These are phyloP conservation scores for Teunomyces stri DNA, from an alignment of 805 yeast species.

Conservation along the genomic window DNA sequence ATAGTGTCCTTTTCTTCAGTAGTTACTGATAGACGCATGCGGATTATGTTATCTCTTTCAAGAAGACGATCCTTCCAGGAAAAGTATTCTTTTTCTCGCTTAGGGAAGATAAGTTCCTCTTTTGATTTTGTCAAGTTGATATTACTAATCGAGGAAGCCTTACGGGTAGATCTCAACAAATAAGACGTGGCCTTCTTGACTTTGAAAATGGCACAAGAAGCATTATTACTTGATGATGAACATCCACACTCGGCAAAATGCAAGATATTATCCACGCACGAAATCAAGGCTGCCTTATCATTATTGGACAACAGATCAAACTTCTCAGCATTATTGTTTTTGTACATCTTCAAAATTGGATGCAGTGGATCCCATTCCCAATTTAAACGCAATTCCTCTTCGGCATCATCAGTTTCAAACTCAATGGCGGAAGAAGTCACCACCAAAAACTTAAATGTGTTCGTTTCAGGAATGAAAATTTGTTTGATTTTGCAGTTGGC, in stretches of 20 bases:
- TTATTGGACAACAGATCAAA: constrained; percentile 55
- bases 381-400: constrained; percentile 70
- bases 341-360: constrained; percentile 61
- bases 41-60: constrained; percentile 28
- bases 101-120: constrained; percentile 37
- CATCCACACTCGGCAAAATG: constrained; percentile 67
- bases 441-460: constrained; percentile 50
- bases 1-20: constrained; percentile 13
- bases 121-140: constrained; percentile 33
- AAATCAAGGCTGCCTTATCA: constrained; percentile 54
- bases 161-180: constrained; percentile 57
- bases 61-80: constrained; percentile 37
- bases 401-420: constrained; percentile 34
- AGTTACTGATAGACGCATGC: constrained; percentile 19
- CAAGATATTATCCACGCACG: constrained; percentile 60
- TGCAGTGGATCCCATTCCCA: constrained; percentile 90
- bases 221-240: constrained; percentile 35
- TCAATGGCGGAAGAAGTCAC: constrained; percentile 54
- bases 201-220: constrained; percentile 56
- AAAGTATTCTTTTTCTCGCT: constrained; percentile 27
- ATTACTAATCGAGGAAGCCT: constrained; percentile 41
- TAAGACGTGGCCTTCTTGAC: constrained; percentile 62
- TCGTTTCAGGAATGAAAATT: constrained; percentile 39
- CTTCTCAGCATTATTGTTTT: constrained; percentile 21
- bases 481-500: constrained; percentile 72